Base-by-base conservation (phyloP, 164 flowering plant genomes). In the Chloranthus sessilifolius region DNA sequence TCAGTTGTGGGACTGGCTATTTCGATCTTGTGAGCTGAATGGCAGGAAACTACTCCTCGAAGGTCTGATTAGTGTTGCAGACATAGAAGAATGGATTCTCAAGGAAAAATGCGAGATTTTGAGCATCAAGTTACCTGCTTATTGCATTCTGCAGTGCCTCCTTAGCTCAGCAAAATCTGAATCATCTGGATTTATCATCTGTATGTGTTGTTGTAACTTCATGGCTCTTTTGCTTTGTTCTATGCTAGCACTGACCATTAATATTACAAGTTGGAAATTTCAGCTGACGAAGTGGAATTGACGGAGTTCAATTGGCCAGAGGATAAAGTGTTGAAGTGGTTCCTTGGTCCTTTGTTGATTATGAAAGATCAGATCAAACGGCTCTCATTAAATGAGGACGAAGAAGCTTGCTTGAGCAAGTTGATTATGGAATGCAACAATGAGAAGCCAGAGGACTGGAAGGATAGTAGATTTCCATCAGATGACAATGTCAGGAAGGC, bases 1-100 rank as follows among this genome's bases (percentile, higher is more conserved):
- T 46, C 65, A 90, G 95, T 73, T 88, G 1, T 83, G 92, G 90
- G 95, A 80, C 45, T 85, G 96, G 94, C 67, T 91, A 44, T 88
- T 88, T 51, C 80, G 71, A 55, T 78, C 90, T 0, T 85, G 82
- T 44, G 88, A 83, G 59, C 72, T 72, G 50, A 79, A 83, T 54
- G 89, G 98, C 25, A 63, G 83, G 62, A 64, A 71, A 36, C 82
- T 87, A 9, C 67, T 90, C 33, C 81, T 46, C 3, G 86, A 83
- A 16, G 91, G 87, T 55, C 41, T 88, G 28, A 73, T 91, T 44
- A 66, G 65, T 41, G 55, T 63, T 21, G 66, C 67, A 43, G 98
- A 88, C 59, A 68, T 85, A 27, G 83, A 76, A 64, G 80, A 75
- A 28, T 81, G 87, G 68, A 67, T 84, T 39, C 10, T 70, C 27